phyloP scores from a whole-genome alignment of 441 rosid species.

The Rhodomyrtus psidioides region DNA sequence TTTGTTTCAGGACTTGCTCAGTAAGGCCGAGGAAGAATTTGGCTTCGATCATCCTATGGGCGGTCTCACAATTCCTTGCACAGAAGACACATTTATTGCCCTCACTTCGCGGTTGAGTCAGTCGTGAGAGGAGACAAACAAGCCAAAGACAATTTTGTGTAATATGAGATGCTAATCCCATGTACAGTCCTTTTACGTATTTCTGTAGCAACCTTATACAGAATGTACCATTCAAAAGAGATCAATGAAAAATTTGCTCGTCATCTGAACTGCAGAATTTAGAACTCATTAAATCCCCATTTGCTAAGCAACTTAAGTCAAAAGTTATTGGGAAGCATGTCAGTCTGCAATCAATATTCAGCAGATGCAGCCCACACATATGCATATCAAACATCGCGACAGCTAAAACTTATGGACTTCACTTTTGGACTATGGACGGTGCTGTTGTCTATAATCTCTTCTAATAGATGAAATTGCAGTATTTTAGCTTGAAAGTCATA shows the following conservation, averaged over 20 bases:
- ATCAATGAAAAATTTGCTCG: not conserved
- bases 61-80: slow-evolving; percentile 10
- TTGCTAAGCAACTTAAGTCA: not conserved
- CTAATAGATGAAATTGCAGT: not conserved
- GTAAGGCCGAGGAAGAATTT: not conserved
- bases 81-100: slow-evolving; percentile 1
- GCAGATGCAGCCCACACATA: not conserved
- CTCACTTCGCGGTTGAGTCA: not conserved
- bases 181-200: not conserved
- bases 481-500: not conserved
- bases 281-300: not conserved
- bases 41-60: slow-evolving; percentile 11
- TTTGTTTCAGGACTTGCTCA: slow-evolving; percentile 3
- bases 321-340: not conserved
- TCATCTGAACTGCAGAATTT: not conserved
- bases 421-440: not conserved
- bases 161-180: not conserved
- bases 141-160: not conserved
- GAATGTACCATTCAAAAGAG: not conserved
- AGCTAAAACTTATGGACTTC: not conserved
- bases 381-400: not conserved
- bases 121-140: not conserved
- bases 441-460: not conserved
- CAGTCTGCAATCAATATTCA: not conserved
- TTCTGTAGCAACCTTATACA: too few relatives aligned